Base-by-base conservation (phyloP, 106 monocot species). In the Iris macrosiphon region DNA sequence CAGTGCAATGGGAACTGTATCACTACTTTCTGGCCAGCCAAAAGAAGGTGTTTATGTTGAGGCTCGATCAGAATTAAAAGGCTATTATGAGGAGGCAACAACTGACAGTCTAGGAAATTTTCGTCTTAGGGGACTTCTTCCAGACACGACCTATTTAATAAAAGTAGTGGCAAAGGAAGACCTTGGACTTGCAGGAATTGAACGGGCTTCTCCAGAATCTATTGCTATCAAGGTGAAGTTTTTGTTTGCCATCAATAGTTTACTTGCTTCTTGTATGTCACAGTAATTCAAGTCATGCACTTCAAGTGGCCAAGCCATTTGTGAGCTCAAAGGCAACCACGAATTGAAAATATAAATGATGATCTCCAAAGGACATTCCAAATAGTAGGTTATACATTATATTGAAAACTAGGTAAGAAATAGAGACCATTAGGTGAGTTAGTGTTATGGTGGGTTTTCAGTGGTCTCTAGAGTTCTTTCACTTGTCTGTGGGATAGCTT, bases 51-150 rank as follows among this genome's bases (percentile, higher is more conserved):
- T 86, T 28, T 72, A 78, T 62, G 56, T 96, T 24, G 95, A 89
- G 72, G 95, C 95, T 62, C 67, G 95, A 40, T 79, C 95, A 13
- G 85, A 90, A 64, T 74, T 76, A 31, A 83, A 72, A 83, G 95
- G 82, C 35, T 80, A 69, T 78, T 96, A 90, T 50, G 95, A 96
- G 69, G 89, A 90, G 77, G 79, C 95, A 49, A 72, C 59, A 56
- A 79, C 89, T 23, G 85, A 96, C 61, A 55, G 11, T 46, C 26
- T 53, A 10, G 95, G 95, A 55, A 79, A 78, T 53, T 96, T 89
- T 60, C 89, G 95, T 39, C 67, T 96, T 20, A 82, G 95, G 39
- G 89, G 95, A 24, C 89, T 96, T 53, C 68, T 82, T 15, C 95
- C 95, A 44, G 82, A 78, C 25, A 79, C 85, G 38, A 78, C 65